Evolutionary conservation across 305 asterid genomes (phyloP).

Genomic region (Striga hermonthica): DNA sequence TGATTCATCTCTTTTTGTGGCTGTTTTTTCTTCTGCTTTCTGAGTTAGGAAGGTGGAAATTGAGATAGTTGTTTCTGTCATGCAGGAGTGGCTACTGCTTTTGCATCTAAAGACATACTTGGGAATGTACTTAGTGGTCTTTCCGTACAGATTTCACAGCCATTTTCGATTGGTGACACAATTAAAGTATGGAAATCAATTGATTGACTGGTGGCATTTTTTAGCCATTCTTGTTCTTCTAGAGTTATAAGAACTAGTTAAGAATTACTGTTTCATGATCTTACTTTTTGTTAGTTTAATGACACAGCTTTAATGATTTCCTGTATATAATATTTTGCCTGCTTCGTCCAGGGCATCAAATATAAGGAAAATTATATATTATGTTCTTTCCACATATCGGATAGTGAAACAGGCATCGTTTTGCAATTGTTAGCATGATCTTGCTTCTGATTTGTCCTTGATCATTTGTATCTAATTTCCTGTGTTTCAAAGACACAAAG

Average conservation of each 20-base stretch:
- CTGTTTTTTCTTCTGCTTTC: not conserved
- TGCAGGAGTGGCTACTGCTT: slow-evolving; percentile 98
- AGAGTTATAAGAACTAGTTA: slow-evolving; percentile 16
- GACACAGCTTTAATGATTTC: not conserved
- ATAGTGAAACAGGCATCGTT: slow-evolving; percentile 14
- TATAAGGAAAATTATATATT: not conserved
- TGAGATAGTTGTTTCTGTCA: slow-evolving; percentile 2
- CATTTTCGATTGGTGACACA: slow-evolving; percentile 84
- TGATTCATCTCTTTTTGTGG: too few species aligned
- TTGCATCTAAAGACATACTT: slow-evolving; percentile 82
- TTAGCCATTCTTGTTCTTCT: slow-evolving; percentile 4
- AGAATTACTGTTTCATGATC: not conserved
- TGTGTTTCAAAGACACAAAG: too few species aligned
- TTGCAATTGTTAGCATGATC: not conserved
- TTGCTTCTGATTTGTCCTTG: too few species aligned
- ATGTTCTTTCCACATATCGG: slow-evolving; percentile 1
- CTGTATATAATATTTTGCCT: not conserved
- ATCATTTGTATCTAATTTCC: too few species aligned
- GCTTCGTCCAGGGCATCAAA: slow-evolving; percentile 1
- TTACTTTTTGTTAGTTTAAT: slow-evolving; percentile 11
- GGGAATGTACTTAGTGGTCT: slow-evolving; percentile 92
- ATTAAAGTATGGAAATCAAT: slow-evolving; percentile 56
- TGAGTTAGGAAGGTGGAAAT: not conserved
- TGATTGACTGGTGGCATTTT: not conserved
- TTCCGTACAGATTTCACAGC: slow-evolving; percentile 67